A percentile compares a stretch with the other conserved stretches of the same genome.
phyloP scores from a whole-genome alignment of 1,139 yeast genomes.

The Candida freyschussii region DNA sequence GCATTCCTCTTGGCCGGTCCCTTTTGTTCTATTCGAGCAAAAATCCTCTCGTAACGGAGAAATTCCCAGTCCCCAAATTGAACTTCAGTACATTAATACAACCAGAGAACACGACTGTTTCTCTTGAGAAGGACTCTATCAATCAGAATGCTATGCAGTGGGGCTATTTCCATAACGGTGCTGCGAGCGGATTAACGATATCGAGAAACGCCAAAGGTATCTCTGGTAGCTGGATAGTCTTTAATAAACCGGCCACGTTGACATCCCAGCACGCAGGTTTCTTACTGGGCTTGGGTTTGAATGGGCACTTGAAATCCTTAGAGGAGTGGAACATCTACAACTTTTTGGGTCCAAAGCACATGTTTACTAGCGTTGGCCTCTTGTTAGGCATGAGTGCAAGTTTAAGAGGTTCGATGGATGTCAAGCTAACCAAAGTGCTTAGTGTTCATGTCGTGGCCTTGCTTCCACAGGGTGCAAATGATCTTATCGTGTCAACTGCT shows the following conservation, averaged over 20 bases:
- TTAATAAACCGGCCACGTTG: constrained; percentile 65
- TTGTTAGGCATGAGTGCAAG: constrained; percentile 93
- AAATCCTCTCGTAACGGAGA: constrained; percentile 78
- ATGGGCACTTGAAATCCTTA: constrained; percentile 76
- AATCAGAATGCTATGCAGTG: constrained; percentile 55
- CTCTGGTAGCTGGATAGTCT: constrained; percentile 89
- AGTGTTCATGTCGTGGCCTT: constrained; percentile 93
- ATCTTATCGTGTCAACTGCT: constrained; percentile 72
- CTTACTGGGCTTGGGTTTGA: constrained; percentile 83
- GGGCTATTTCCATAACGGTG: constrained; percentile 95
- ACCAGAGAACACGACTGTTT: constrained; percentile 64
- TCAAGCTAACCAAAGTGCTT: constrained; percentile 81
- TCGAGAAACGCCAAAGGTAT: constrained; percentile 66
- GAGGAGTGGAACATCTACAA: constrained; percentile 98
- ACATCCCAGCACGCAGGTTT: constrained; percentile 93
- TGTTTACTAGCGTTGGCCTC: constrained; percentile 79
- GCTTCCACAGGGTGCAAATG: constrained; percentile 86
- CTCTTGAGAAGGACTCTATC: constrained; percentile 52
- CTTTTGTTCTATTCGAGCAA: constrained; percentile 67
- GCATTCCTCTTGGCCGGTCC: constrained; percentile 76
- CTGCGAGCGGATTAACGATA: constrained; percentile 77
- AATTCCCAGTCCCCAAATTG: constrained; percentile 72
- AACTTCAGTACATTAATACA: constrained; percentile 63
- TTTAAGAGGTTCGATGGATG: constrained; percentile 75
- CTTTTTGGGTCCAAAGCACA: constrained; percentile 86